Conservation (phyloP, 345 rosid species). For the Erodium maritimum region DNA sequence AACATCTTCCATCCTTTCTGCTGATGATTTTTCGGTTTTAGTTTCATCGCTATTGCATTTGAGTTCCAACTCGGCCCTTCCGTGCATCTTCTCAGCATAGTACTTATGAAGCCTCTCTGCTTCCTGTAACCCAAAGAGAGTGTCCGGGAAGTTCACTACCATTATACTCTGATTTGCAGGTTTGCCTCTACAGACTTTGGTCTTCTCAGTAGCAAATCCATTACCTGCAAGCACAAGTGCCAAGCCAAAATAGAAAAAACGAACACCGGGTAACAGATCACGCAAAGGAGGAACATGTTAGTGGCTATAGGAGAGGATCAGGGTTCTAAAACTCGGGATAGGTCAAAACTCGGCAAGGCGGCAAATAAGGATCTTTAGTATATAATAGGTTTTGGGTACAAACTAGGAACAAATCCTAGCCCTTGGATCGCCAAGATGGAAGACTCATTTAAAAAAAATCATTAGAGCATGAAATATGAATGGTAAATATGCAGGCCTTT, state of each 20-base stretch:
- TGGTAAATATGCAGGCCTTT: too few relatives aligned
- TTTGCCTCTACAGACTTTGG: slow-evolving; percentile 29
- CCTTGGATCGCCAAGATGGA: too few relatives aligned
- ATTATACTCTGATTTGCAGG: slow-evolving; percentile 37
- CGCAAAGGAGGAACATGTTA: not conserved
- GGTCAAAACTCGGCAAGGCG: too few relatives aligned
- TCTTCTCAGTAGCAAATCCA: slow-evolving; percentile 22
- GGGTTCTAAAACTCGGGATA: too few relatives aligned
- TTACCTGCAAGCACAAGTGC: slow-evolving; percentile 15
- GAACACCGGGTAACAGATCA: slow-evolving; percentile 4
- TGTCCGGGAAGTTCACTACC: slow-evolving; percentile 33
- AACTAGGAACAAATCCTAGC: too few relatives aligned
- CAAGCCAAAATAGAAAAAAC: slow-evolving; percentile 4
- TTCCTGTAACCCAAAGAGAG: slow-evolving; percentile 30
- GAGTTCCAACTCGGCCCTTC: slow-evolving; percentile 26
- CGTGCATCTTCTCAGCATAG: slow-evolving; percentile 22
- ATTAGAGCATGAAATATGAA: too few relatives aligned
- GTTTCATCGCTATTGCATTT: not conserved
- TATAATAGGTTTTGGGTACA: too few relatives aligned
- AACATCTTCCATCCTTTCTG: slow-evolving; percentile 11
- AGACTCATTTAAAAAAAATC: too few relatives aligned
- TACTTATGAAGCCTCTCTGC: slow-evolving; percentile 35
- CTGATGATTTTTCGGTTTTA: slow-evolving; percentile 3
- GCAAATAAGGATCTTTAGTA: too few relatives aligned
- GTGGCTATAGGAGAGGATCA: too few relatives aligned